These are phyloP conservation scores for Basipetospora chlamydospora DNA, from an alignment of 2,329 filamentous ascomycete species.

Conservation along the genomic window DNA sequence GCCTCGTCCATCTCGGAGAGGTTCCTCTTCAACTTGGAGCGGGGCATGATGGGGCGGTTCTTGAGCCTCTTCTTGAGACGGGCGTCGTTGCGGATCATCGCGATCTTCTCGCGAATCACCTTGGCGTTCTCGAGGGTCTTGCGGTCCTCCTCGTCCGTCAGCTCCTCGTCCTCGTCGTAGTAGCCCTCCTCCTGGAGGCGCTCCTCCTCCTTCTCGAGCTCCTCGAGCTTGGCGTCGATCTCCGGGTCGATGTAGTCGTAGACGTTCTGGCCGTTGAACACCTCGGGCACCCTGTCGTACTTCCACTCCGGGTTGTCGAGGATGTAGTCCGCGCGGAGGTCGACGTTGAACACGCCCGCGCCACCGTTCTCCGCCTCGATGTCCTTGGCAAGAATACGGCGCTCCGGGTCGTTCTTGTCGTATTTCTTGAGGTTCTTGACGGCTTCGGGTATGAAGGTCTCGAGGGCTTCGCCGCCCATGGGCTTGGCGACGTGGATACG, in stretches of 20 bases:
- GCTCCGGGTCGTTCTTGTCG: slow-evolving; percentile 77
- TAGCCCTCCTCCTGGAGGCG: slow-evolving; percentile 80
- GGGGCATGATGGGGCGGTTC: slow-evolving; percentile 88
- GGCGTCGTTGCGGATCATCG: slow-evolving; percentile 83
- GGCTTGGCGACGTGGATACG: slow-evolving; percentile 96
- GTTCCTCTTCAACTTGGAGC: slow-evolving; percentile 65
- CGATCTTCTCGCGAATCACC: slow-evolving; percentile 86
- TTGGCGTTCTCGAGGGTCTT: slow-evolving; percentile 86
- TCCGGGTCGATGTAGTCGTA: slow-evolving; percentile 96
- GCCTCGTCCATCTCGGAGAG: slow-evolving; percentile 77
- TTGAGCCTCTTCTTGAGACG: slow-evolving; percentile 94
- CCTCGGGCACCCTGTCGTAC: slow-evolving; percentile 86
- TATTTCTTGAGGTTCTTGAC: slow-evolving; percentile 74
- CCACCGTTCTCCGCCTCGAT: slow-evolving; percentile 85
- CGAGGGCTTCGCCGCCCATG: slow-evolving; percentile 61
- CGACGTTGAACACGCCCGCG: slow-evolving; percentile 89
- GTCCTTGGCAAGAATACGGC: slow-evolving; percentile 68
- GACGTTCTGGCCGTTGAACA: slow-evolving; percentile 91
- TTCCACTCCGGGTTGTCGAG: slow-evolving; percentile 89
- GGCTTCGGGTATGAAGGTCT: slow-evolving; percentile 80
- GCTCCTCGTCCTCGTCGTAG: slow-evolving; percentile 72
- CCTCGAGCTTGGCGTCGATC: slow-evolving; percentile 82
- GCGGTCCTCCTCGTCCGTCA: slow-evolving; percentile 79
- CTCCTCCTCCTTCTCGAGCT: slow-evolving; percentile 91
- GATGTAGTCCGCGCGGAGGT: slow-evolving; percentile 77